Conservation (phyloP, 257 asterid species). For the Ajuga chamaepitys region DNA sequence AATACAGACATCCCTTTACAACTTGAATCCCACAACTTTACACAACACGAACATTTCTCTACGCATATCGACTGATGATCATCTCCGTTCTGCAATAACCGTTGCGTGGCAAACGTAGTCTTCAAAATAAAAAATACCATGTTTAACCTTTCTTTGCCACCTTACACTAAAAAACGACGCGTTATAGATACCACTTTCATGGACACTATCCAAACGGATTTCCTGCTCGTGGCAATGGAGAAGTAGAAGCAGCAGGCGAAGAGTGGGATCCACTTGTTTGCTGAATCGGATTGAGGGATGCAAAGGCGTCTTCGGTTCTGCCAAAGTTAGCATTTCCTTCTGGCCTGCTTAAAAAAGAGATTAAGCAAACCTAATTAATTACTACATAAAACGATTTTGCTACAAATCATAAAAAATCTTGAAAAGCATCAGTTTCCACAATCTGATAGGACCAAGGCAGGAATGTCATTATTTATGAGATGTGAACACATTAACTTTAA, state of each 20-base stretch:
- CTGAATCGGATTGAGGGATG: conserved; percentile 48
- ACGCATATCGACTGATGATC: neutral
- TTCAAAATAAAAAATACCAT: neutral
- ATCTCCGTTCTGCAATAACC: neutral
- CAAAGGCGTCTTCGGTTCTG: conserved; percentile 40
- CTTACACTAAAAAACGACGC: neutral
- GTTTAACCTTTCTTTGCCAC: neutral
- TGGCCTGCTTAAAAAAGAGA: conserved; percentile 33
- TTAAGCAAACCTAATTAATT: neutral
- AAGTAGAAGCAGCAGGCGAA: conserved; percentile 17
- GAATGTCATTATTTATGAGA: conserved; percentile 13
- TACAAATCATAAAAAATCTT: neutral
- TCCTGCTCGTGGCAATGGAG: conserved; percentile 41
- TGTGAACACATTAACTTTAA: neutral
- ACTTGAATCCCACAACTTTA: neutral
- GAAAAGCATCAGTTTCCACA: no score
- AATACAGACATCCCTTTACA: neutral
- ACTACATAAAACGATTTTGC: neutral
- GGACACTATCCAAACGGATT: conserved; percentile 64
- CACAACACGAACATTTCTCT: neutral
- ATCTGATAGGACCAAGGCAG: conserved; percentile 9
- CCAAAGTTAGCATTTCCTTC: conserved; percentile 35
- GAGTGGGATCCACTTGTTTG: conserved; percentile 27
- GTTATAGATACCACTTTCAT: neutral
- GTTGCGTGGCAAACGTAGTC: neutral